These are phyloP conservation scores for Arabis hirsuta DNA, from an alignment of 345 rosid species.

Conservation along the genomic window DNA sequence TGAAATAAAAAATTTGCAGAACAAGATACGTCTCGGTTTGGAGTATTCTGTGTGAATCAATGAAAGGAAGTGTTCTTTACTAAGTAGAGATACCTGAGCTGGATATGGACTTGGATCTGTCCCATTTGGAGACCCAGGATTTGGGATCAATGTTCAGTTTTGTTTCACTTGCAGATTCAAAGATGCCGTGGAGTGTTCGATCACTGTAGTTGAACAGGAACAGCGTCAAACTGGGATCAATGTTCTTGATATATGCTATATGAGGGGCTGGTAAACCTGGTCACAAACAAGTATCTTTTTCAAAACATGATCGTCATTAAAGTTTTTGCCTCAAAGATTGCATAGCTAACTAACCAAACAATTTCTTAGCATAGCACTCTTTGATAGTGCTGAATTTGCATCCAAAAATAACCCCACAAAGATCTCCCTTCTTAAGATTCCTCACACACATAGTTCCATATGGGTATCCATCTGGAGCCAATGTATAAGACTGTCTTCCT, in stretches of 20 bases:
- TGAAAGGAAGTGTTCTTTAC: neutral
- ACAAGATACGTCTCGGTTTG: neutral
- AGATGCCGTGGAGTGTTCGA: slow-evolving; percentile 65
- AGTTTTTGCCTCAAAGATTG: slow-evolving; percentile 6
- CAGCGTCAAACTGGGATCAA: slow-evolving; percentile 57
- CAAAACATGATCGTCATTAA: neutral
- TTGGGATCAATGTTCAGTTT: slow-evolving; percentile 48
- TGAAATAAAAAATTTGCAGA: slow-evolving; percentile 23
- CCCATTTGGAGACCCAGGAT: slow-evolving; percentile 61
- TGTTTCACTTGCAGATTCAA: slow-evolving; percentile 62
- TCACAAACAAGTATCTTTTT: slow-evolving; percentile 13
- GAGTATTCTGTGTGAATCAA: slow-evolving; percentile 2
- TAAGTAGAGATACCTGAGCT: slow-evolving; percentile 53
- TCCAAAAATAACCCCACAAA: slow-evolving; percentile 61
- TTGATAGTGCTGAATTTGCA: slow-evolving; percentile 57
- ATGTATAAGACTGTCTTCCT: slow-evolving; percentile 49
- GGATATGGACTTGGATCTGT: slow-evolving; percentile 53
- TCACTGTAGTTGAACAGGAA: slow-evolving; percentile 69
- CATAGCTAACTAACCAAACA: slow-evolving; percentile 58
- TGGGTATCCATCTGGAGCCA: slow-evolving; percentile 12
- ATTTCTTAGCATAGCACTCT: slow-evolving; percentile 52
- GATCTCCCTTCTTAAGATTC: slow-evolving; percentile 51
- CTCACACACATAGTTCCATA: slow-evolving; percentile 38
- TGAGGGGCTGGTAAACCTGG: slow-evolving; percentile 65
- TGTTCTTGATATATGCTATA: slow-evolving; percentile 52